These are phyloP conservation scores for Aspergillus sclerotialis DNA, from an alignment of 2,329 filamentous ascomycete genomes.

Conservation along the genomic window DNA sequence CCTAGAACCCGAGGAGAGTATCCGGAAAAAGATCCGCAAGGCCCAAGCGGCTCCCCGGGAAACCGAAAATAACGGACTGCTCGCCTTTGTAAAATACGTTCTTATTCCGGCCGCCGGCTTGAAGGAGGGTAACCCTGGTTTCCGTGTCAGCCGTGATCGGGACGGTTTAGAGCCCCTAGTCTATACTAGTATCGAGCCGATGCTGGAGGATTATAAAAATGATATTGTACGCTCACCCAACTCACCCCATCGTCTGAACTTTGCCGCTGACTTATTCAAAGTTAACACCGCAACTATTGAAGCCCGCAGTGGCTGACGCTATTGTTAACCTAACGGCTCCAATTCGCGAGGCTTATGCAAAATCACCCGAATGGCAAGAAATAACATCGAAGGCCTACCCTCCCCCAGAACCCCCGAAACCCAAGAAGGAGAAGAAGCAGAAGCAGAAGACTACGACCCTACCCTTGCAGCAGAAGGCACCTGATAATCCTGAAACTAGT, in stretches of 20 bases:
- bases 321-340: slow-evolving; percentile 69
- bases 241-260: background rate
- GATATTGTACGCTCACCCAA: slow-evolving; percentile 59
- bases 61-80: slow-evolving; percentile 76
- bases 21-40: slow-evolving; percentile 80
- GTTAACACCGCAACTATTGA: slow-evolving; percentile 80
- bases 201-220: slow-evolving; percentile 72
- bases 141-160: slow-evolving; percentile 58
- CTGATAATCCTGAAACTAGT: too few relatives aligned
- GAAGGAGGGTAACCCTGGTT: slow-evolving; percentile 42
- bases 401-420: slow-evolving; percentile 48
- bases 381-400: slow-evolving; percentile 73
- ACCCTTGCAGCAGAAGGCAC: too few relatives aligned
- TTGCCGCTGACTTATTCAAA: slow-evolving; percentile 19
- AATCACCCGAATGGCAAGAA: slow-evolving; percentile 67
- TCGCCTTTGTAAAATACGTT: slow-evolving; percentile 81
- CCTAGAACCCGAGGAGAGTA: slow-evolving; percentile 67
- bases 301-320: slow-evolving; percentile 70
- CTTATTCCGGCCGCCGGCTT: slow-evolving; percentile 59
- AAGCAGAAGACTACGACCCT: too few relatives aligned
- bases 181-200: slow-evolving; percentile 67
- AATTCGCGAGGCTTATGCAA: slow-evolving; percentile 65
- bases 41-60: slow-evolving; percentile 69
- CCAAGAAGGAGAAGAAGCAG: slow-evolving; percentile 63
- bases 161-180: slow-evolving; percentile 67